Evolutionary conservation across 2,329 filamentous ascomycete species (phyloP).

Genomic region (Drechslerella dactyloides): DNA sequence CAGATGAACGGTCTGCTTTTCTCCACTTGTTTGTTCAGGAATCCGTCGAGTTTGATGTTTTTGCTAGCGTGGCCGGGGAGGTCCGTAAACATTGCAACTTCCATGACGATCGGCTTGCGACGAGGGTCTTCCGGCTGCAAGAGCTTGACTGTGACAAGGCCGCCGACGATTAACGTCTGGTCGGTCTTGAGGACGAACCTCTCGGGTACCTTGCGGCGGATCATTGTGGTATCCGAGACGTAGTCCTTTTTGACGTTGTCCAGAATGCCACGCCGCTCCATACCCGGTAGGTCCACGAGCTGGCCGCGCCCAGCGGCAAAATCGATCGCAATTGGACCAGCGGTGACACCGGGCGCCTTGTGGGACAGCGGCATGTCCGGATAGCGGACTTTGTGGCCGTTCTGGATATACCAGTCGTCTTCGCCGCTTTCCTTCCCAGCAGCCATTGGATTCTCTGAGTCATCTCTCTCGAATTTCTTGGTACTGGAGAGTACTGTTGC

Average conservation of each 20-base stretch:
- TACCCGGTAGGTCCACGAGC: slow-evolving; percentile 83
- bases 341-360: slow-evolving; percentile 87
- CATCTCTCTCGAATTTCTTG: slow-evolving; percentile 19
- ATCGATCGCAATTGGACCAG: slow-evolving; percentile 89
- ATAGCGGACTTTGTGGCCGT: slow-evolving; percentile 74
- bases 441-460: slow-evolving; percentile 42
- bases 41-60: slow-evolving; percentile 72
- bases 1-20: slow-evolving; percentile 10
- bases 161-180: slow-evolving; percentile 82
- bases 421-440: slow-evolving; percentile 51
- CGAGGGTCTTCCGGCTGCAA: slow-evolving; percentile 60
- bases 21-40: neutral
- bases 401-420: slow-evolving; percentile 52
- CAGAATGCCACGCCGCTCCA: slow-evolving; percentile 48
- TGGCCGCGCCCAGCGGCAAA: slow-evolving; percentile 79
- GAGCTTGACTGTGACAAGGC: slow-evolving; percentile 86
- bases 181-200: slow-evolving; percentile 75
- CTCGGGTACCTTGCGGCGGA: slow-evolving; percentile 72
- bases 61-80: slow-evolving; percentile 76
- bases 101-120: slow-evolving; percentile 16
- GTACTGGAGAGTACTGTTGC: slow-evolving; percentile 48
- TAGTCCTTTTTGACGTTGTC: slow-evolving; percentile 51
- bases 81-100: slow-evolving; percentile 70
- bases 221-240: slow-evolving; percentile 71
- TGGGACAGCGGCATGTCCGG: slow-evolving; percentile 87